Evolutionary conservation across 1,284 basidiomycete species (phyloP).

Genomic region (Clitocybe nebularis): DNA sequence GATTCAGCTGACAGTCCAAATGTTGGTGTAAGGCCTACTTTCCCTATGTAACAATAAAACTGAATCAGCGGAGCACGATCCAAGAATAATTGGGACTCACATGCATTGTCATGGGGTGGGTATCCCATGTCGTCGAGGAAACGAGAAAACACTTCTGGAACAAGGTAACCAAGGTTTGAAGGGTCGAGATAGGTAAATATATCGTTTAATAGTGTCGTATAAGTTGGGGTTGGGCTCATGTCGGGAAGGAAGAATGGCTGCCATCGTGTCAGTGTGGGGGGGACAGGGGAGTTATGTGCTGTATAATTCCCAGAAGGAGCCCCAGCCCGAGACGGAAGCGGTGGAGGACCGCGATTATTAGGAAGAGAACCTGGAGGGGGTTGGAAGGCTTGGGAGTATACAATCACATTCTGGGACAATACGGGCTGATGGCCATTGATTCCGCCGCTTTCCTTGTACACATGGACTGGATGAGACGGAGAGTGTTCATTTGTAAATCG

Average conservation of each 20-base stretch:
- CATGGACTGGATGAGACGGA: conserved; percentile 6
- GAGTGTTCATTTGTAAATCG: conserved; percentile 9
- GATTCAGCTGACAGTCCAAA: conserved; percentile 6
- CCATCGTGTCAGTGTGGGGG: conserved; percentile 7
- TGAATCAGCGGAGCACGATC: no score
- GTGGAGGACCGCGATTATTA: not conserved
- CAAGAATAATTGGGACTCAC: no score
- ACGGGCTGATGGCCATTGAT: conserved; percentile 4
- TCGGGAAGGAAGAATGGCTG: conserved; percentile 13
- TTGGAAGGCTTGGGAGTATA: conserved; percentile 1
- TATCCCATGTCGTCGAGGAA: conserved; percentile 16
- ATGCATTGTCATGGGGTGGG: conserved; percentile 9
- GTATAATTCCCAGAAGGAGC: not conserved
- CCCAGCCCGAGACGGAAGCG: conserved; percentile 1
- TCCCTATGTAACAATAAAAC: not conserved
- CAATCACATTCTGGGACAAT: conserved; percentile 6
- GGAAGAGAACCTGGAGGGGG: not conserved
- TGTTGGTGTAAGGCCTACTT: conserved; percentile 2
- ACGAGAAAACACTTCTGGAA: conserved; percentile 12
- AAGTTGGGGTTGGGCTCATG: conserved; percentile 12
- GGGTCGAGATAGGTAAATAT: conserved; percentile 14
- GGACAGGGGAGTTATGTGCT: not conserved
- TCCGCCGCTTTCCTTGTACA: conserved; percentile 12
- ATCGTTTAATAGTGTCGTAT: conserved; percentile 11
- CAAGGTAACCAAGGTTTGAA: conserved; percentile 8